A percentile compares a stretch with the other conserved stretches of the same genome.
Evolutionary conservation across 345 rosid species (phyloP).

Genomic region (Laguncularia racemosa): DNA sequence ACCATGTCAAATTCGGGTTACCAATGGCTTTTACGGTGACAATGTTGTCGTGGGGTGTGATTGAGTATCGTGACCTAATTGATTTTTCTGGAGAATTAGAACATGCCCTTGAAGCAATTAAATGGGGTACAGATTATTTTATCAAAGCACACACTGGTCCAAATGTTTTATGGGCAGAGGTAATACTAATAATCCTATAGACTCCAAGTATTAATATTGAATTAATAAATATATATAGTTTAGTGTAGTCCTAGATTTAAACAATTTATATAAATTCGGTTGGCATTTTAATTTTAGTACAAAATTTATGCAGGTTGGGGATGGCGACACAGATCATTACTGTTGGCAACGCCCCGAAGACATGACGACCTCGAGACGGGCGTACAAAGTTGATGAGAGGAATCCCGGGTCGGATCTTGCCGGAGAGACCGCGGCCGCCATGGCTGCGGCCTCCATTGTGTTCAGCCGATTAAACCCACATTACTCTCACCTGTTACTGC

Average conservation of each 20-base stretch:
- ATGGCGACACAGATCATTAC: constrained; percentile 91
- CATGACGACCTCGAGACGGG: constrained; percentile 92
- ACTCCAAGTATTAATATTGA: neutral
- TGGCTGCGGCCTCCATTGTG: constrained; percentile 92
- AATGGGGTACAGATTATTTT: constrained; percentile 97
- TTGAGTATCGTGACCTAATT: constrained; percentile 59
- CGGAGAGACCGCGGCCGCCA: constrained; percentile 89
- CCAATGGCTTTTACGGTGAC: constrained; percentile 98
- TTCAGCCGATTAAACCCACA: constrained; percentile 65
- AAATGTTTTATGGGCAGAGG: constrained; percentile 86
- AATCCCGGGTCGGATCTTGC: constrained; percentile 92
- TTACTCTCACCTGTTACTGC: constrained; percentile 81
- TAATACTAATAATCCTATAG: neutral
- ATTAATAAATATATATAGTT: neutral
- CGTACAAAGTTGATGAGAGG: constrained; percentile 71
- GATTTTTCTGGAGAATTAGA: constrained; percentile 56
- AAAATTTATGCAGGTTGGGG: constrained; percentile 47
- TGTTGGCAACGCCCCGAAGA: constrained; percentile 99
- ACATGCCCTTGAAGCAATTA: constrained; percentile 80
- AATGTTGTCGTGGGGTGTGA: constrained; percentile 84
- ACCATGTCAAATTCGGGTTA: constrained; percentile 88
- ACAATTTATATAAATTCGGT: no score
- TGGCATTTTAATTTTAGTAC: no score
- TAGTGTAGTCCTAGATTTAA: neutral
- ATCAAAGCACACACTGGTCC: constrained; percentile 86